Evolutionary conservation across 139 green algal species (phyloP).

Genomic region (Tetraselmis striata): DNA sequence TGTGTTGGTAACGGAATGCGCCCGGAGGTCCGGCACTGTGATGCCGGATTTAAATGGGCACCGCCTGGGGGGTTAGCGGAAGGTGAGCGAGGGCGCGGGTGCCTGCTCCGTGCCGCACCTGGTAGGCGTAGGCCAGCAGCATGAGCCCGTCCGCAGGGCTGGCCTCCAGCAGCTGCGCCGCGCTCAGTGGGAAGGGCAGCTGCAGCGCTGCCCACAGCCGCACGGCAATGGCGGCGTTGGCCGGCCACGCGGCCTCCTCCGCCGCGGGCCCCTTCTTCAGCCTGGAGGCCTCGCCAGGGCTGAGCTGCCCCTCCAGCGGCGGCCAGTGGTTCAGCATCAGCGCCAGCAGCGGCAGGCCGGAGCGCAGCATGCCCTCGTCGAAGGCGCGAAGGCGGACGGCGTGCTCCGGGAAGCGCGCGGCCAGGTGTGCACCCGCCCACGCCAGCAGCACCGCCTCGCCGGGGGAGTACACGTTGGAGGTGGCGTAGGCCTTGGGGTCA

Average conservation of each 20-base stretch:
- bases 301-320: neutral
- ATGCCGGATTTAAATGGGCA: no score
- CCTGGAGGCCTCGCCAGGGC: neutral
- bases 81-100: no score
- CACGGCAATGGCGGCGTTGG: neutral
- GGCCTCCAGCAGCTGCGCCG: constrained; percentile 17
- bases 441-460: constrained; percentile 58
- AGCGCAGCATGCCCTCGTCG: constrained; percentile 22
- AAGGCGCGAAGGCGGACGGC: constrained; percentile 23
- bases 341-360: constrained; percentile 50
- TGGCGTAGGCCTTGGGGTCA: neutral
- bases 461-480: constrained; percentile 53
- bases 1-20: no score
- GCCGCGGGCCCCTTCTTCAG: neutral
- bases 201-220: neutral
- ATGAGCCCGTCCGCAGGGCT: constrained; percentile 15
- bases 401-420: neutral
- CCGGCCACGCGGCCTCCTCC: neutral
- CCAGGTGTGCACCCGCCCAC: constrained; percentile 45
- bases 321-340: constrained; percentile 35
- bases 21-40: no score
- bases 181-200: constrained; percentile 16
- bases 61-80: no score
- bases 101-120: no score
- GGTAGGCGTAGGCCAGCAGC: constrained; percentile 25